Percentiles rank a stretch among this genome's conserved stretches.
phyloP scores from a whole-genome alignment of 1,284 basidiomycete genomes.

The Irpex rosettiformis region DNA sequence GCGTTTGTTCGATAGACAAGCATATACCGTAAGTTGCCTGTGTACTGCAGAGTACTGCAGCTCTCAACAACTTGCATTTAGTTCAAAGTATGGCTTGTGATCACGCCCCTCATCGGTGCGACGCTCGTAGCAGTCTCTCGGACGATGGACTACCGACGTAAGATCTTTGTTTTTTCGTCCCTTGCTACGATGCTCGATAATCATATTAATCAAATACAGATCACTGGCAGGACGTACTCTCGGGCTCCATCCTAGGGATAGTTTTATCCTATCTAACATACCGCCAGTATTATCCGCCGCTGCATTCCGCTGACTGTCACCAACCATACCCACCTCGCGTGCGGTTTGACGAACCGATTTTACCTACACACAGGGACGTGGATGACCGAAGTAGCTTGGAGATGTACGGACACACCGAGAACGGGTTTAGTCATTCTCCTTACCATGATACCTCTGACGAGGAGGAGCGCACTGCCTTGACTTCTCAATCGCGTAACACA shows the following conservation, averaged over 20 bases:
- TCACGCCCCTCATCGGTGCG: constrained; percentile 77
- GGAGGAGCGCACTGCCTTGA: not conserved
- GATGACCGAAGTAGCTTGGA: not conserved
- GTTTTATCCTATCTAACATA: constrained; percentile 76
- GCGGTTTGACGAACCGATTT: constrained; percentile 35
- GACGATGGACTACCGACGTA: constrained; percentile 87
- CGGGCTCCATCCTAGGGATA: constrained; percentile 77
- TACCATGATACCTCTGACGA: constrained; percentile 3
- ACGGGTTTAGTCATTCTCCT: not conserved
- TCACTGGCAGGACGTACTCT: constrained; percentile 86
- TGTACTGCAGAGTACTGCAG: too few species aligned
- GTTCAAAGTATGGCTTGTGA: constrained; percentile 83
- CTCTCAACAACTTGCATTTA: constrained; percentile 25
- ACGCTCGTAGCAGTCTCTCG: constrained; percentile 88
- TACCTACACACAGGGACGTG: constrained; percentile 35
- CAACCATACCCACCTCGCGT: constrained; percentile 75
- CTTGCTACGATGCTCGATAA: too few species aligned
- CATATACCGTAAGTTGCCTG: constrained; percentile 75
- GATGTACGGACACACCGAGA: not conserved
- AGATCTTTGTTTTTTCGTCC: constrained; percentile 25
- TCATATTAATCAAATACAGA: too few species aligned
- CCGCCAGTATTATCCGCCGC: constrained; percentile 74
- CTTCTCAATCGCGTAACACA: not conserved
- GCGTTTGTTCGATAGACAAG: constrained; percentile 83
- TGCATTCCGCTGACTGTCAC: constrained; percentile 59